Base-by-base conservation (phyloP, 2,329 filamentous ascomycete genomes). In the Colletotrichum echinochloae region DNA sequence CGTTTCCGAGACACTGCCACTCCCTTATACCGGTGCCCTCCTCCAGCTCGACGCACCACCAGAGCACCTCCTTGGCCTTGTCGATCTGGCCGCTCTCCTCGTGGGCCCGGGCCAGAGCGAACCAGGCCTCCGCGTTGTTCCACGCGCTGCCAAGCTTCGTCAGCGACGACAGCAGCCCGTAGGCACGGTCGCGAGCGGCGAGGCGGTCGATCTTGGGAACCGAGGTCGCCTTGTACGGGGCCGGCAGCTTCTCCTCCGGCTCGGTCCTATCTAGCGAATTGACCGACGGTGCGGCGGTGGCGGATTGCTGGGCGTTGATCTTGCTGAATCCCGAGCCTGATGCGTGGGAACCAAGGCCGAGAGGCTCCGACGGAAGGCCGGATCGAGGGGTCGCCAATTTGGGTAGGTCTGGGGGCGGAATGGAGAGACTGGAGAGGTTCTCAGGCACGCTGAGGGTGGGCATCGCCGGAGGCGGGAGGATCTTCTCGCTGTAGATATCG, bases 1-100 rank as follows among this genome's bases (percentile, higher is more conserved):
- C 89, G 60, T 86, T 85, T 4, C 88, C 90, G 35, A 94, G 86
- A 74, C 88, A 90, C 37, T 85, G 87, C 96, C 95, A 98, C 69
- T 89, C 87, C 67, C 96, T 89, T 57, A 97, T 88, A 0, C 92
- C 94, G 73, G 89, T 90, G 9, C 89, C 90, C 78, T 99, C 95
- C 79, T 98, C 96, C 37, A 99, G 85, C 81, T 98, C 94, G 16
- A 99, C 93, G 76, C 95, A 97, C 94, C 95, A 98, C 96, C 96
- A 98, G 8, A 98, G 86, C 55, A 95, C 94, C 75, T 96, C 92
- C 82, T 95, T 97, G 18, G 96, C 92, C 83, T 95, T 97, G 46
- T 96, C 93, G 1, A 89, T 81, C 82, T 97, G 93, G 0, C 92
- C 93, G 67, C 93, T 93, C 78, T 94, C 90, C 80, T 99, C 96